Conservation (phyloP, 2,329 filamentous ascomycete species). For the Neonectria ditissima region DNA sequence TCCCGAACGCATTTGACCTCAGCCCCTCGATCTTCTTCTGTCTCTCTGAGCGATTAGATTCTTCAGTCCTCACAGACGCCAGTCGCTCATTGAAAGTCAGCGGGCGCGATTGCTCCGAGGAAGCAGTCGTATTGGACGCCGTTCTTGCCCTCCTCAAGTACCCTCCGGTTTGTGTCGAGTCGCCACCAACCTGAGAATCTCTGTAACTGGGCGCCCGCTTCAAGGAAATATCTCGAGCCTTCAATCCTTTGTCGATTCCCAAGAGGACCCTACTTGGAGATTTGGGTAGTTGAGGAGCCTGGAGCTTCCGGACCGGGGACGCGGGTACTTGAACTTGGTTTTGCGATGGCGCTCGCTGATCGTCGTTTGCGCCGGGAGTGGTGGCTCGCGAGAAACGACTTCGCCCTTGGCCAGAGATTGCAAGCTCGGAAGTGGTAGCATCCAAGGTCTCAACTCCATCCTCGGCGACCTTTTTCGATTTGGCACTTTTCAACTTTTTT, state of each 20-base stretch:
- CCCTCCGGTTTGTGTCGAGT: slow-evolving; percentile 46
- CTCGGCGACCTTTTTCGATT: slow-evolving; percentile 35
- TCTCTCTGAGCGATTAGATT: slow-evolving; percentile 62
- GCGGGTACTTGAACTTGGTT: slow-evolving; percentile 77
- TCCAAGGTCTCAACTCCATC: slow-evolving; percentile 35
- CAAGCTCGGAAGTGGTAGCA: slow-evolving; percentile 37
- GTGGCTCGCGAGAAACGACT: slow-evolving; percentile 40
- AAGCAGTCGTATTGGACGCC: slow-evolving; percentile 44
- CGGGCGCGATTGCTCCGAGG: slow-evolving; percentile 53
- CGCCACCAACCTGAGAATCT: slow-evolving; percentile 34
- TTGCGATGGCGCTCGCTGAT: slow-evolving; percentile 44
- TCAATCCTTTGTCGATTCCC: slow-evolving; percentile 90
- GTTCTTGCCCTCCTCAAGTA: slow-evolving; percentile 61
- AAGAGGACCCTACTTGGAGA: slow-evolving; percentile 85
- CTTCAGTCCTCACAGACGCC: slow-evolving; percentile 73
- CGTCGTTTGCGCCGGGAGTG: slow-evolving; percentile 44
- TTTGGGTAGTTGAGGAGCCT: slow-evolving; percentile 64
- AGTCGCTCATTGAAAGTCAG: slow-evolving; percentile 87
- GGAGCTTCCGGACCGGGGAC: slow-evolving; percentile 74
- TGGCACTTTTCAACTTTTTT: slow-evolving; percentile 81
- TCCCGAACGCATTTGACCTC: slow-evolving; percentile 68
- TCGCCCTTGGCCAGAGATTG: slow-evolving; percentile 37
- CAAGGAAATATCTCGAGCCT: slow-evolving; percentile 84
- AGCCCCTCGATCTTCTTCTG: slow-evolving; percentile 64
- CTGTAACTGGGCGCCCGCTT: slow-evolving; percentile 73